These are phyloP conservation scores for Kwoniella dendrophila DNA, from an alignment of 768 basidiomycete genomes.

Conservation along the genomic window DNA sequence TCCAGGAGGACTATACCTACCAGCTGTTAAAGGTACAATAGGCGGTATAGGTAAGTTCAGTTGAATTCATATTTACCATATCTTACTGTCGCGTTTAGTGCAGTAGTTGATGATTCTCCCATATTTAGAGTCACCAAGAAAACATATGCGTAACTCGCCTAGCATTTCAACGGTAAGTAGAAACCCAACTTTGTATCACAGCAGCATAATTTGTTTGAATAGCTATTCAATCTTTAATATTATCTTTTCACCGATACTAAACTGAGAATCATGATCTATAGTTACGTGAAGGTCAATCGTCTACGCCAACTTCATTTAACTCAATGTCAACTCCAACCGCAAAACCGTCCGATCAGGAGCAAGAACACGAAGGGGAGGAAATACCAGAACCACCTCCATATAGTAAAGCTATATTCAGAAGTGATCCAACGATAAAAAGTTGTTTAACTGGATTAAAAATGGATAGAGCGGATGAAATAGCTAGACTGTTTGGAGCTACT, in stretches of 20 bases:
- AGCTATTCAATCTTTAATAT: neutral
- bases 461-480: conserved; percentile 23
- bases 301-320: no score
- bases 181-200: neutral
- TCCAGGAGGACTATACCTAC: conserved; percentile 23
- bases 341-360: neutral
- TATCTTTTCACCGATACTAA: neutral
- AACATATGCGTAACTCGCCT: conserved; percentile 10
- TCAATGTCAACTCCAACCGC: neutral
- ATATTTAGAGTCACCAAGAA: conserved; percentile 15
- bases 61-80: neutral
- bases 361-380: neutral
- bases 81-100: neutral
- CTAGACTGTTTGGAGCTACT: conserved; percentile 18
- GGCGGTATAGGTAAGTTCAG: conserved; percentile 41
- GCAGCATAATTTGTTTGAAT: neutral
- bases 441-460: conserved; percentile 21
- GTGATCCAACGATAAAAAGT: conserved; percentile 19
- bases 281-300: neutral
- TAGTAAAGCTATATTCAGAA: conserved; percentile 15
- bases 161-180: conserved; percentile 17
- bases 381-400: conserved; percentile 5
- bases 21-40: conserved; percentile 46
- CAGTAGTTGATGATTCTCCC: neutral
- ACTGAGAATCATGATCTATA: neutral